Evolutionary conservation across 805 yeast genomes (phyloP), one percentile per base, ranked within the genome.

Genomic region (Candida pini): DNA sequence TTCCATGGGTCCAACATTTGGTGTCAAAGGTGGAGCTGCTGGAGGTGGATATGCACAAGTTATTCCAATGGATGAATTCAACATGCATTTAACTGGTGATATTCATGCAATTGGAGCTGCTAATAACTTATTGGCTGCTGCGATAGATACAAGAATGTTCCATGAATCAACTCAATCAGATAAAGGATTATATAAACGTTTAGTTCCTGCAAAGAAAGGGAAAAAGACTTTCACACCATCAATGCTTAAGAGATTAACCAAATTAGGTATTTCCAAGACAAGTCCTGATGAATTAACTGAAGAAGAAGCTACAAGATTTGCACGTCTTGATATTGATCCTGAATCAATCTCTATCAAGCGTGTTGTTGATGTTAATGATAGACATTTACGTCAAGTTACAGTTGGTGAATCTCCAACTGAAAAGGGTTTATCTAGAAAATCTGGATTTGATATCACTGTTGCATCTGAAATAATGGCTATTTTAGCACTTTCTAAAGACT

Each of bases 21-120:
- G 92, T 64, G 81, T 82, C 47, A 82, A 82, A 59, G 92, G 92
- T 62, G 92, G 92, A 63, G 92, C 92, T 47, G 92, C 92, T 6
- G 92, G 92, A 57, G 90, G 92, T 59, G 92, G 92, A 40, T 82
- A 81, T 55, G 79, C 92, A 19, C 90, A 82, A 61, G 92, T 82
- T 21, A 81, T 82, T 56, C 92, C 92, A 44, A 82, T 82, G 92
- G 90, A 82, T 60, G 92, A 82, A 55, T 82, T 82, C 67, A 82
- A 82, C 66, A 73, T 82, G 82, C 90, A 82, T 56, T 73, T 82
- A 43, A 82, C 92, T 31, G 92, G 92, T 58, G 92, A 82, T 60
- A 82, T 83, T 41, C 92, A 83, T 56, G 90, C 92, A 30, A 81
- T 83, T 52, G 76, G 87, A 38, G 79, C 79, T 68, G 92, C 92